Evolutionary conservation across 1,284 basidiomycete species (phyloP), one percentile per base, ranked within the genome.

Genomic region (Ganoderma leucocontextum): DNA sequence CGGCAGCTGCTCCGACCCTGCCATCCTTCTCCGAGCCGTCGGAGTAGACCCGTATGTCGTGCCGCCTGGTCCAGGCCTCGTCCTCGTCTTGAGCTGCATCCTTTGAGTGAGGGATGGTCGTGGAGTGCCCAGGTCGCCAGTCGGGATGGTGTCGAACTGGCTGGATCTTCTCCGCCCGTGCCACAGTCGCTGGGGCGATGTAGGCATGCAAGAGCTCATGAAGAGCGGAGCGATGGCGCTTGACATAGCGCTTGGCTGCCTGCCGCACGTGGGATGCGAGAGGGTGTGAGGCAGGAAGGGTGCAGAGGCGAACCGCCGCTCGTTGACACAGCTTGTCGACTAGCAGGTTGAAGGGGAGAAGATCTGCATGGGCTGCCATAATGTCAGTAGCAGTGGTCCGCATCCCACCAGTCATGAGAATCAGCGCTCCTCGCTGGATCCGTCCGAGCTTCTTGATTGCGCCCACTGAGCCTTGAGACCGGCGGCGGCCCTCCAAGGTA

Each of bases 321-420:
- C 74, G 57, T n/a, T 78, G 70, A 12, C 77, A 73, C n/a, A 71
- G 42, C 36, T 77, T 75, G 52, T 74, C 64, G 8, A 84, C 58
- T 0, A 75, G 60, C 0, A 78, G 65, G 5, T 75, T 44, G 12
- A 79, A 74, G 0, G 83, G 83, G 0, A 77, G 72, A 3, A 83
- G 39, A 58, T 78, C 68, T 1, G 81, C 76, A 33, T 81, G 81
- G 0, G 73, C 72, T 9, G 82, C 75, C 0, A 81, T 70, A 0
- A 77, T 62, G 58, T 82, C 81, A 0, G 74, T 77, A 1, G 80
- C 76, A 0, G 81, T 77, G 0, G 79, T 75, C 1, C 72, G 58
- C 62, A 84, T 70, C 0, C 78, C 81, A 0, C 82, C 83, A 1
- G 80, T 80, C 1, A 82, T 78, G 1, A 70, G 47, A 0, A 79